Conservation (phyloP, 805 yeast species). For the Yarrowia divulgata region DNA sequence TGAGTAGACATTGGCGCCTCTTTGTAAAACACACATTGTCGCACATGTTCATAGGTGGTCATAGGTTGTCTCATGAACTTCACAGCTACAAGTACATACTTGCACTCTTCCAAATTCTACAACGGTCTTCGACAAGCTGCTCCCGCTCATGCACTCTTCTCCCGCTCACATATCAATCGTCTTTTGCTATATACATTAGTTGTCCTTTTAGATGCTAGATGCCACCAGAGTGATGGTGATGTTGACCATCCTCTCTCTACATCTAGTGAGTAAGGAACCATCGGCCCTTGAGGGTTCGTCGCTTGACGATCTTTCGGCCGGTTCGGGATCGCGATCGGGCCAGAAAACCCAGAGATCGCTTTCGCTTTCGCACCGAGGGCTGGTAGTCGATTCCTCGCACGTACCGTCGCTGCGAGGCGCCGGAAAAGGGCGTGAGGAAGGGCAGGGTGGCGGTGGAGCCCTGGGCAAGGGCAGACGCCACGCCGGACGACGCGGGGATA, state of each 20-base stretch:
- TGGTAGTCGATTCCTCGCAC: conserved; percentile 94
- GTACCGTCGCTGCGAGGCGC: conserved; percentile 65
- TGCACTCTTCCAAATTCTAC: no score
- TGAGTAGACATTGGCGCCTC: no score
- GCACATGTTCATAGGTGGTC: no score
- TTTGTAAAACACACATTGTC: no score
- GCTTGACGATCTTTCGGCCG: conserved; percentile 78
- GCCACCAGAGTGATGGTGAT: no score
- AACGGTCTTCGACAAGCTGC: not conserved
- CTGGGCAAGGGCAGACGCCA: conserved; percentile 33
- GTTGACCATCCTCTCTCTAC: not conserved
- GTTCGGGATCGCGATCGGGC: conserved; percentile 76
- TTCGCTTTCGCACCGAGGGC: conserved; percentile 89
- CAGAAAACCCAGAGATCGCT: conserved; percentile 87
- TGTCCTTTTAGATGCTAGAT: no score
- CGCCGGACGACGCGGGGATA: conserved; percentile 29
- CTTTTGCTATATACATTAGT: conserved; percentile 28
- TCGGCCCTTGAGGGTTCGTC: conserved; percentile 88
- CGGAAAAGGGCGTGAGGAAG: conserved; percentile 32
- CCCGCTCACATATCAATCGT: not conserved
- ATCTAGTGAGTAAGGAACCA: conserved; percentile 85
- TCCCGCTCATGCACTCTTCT: no score
- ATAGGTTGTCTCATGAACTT: no score
- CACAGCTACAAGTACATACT: no score
- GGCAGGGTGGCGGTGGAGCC: conserved; percentile 30